phyloP scores from a whole-genome alignment of 1,284 basidiomycete species.

The Ustilago hordei region DNA sequence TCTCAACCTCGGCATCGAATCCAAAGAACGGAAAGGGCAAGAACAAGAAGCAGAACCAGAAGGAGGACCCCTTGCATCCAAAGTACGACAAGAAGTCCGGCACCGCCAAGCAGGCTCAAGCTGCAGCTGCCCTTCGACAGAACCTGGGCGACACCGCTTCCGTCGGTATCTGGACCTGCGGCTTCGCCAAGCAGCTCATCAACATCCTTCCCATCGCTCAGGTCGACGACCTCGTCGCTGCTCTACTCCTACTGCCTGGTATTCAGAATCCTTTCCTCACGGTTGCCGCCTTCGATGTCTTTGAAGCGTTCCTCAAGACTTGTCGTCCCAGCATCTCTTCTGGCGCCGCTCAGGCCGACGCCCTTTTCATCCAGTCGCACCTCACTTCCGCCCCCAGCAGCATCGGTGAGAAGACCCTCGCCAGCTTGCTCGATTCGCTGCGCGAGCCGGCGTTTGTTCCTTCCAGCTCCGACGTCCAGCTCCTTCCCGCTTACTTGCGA shows the following conservation, averaged over 20 bases:
- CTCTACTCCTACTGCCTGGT: conserved; percentile 59
- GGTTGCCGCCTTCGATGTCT: conserved; percentile 65
- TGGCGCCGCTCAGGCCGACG: conserved; percentile 31
- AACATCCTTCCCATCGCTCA: conserved; percentile 49
- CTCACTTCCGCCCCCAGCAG: conserved; percentile 36
- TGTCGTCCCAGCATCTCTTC: conserved; percentile 46
- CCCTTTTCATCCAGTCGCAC: conserved; percentile 33
- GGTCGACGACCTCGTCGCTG: conserved; percentile 51
- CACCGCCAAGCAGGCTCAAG: conserved; percentile 58
- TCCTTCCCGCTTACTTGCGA: conserved; percentile 64
- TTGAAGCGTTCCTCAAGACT: conserved; percentile 64
- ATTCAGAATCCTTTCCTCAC: conserved; percentile 67
- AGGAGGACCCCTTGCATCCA: conserved; percentile 72
- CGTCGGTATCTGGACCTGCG: conserved; percentile 65
- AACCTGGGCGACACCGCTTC: conserved; percentile 60
- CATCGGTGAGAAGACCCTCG: conserved; percentile 38
- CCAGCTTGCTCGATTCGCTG: conserved; percentile 54
- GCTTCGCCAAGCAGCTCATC: conserved; percentile 61
- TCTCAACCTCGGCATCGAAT: conserved; percentile 68
- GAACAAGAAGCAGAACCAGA: conserved; percentile 74
- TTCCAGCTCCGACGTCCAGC: conserved; percentile 59
- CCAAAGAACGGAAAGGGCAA: conserved; percentile 69
- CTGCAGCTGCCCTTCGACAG: conserved; percentile 61
- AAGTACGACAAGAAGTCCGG: conserved; percentile 65
- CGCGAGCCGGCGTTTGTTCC: conserved; percentile 53